Percentiles rank a stretch among this genome's conserved stretches.
phyloP scores from a whole-genome alignment of 345 rosid genomes.

The Camelina neglecta region DNA sequence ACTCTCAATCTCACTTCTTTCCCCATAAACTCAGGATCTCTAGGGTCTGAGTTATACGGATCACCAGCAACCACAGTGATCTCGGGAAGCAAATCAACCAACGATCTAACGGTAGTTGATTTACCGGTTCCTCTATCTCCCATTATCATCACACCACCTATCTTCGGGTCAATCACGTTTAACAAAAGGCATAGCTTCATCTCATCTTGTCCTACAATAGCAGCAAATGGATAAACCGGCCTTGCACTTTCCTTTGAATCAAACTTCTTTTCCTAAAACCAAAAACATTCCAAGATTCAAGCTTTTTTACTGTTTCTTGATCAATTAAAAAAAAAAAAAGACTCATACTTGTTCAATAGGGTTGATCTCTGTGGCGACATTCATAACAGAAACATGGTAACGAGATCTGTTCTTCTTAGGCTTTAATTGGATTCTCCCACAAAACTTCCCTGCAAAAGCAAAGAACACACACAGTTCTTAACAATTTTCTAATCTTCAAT shows the following conservation, averaged over 20 bases:
- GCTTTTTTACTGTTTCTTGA: background rate
- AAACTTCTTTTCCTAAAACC: slow-evolving; percentile 58
- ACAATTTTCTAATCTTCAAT: too few species aligned
- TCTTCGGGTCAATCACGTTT: slow-evolving; percentile 94
- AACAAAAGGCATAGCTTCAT: slow-evolving; percentile 90
- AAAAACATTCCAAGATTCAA: slow-evolving; percentile 28
- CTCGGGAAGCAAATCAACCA: slow-evolving; percentile 88
- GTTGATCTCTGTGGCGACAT: slow-evolving; percentile 73
- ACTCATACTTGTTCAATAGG: slow-evolving; percentile 62
- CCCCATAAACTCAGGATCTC: slow-evolving; percentile 91
- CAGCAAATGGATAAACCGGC: slow-evolving; percentile 91
- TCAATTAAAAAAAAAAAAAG: background rate
- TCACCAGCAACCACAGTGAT: slow-evolving; percentile 80
- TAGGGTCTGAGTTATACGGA: slow-evolving; percentile 91
- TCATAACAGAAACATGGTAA: slow-evolving; percentile 56
- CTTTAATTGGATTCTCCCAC: slow-evolving; percentile 49
- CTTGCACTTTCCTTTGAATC: slow-evolving; percentile 72
- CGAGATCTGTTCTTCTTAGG: slow-evolving; percentile 56
- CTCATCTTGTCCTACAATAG: slow-evolving; percentile 98
- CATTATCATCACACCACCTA: slow-evolving; percentile 98
- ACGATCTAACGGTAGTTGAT: slow-evolving; percentile 84
- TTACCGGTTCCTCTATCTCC: slow-evolving; percentile 96
- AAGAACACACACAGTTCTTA: background rate
- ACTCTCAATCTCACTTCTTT: slow-evolving; percentile 71
- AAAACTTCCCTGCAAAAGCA: slow-evolving; percentile 46